Evolutionary conservation across 106 monocot genomes (phyloP), one percentile per base, ranked within the genome.

Genomic region (Posidonia australis): DNA sequence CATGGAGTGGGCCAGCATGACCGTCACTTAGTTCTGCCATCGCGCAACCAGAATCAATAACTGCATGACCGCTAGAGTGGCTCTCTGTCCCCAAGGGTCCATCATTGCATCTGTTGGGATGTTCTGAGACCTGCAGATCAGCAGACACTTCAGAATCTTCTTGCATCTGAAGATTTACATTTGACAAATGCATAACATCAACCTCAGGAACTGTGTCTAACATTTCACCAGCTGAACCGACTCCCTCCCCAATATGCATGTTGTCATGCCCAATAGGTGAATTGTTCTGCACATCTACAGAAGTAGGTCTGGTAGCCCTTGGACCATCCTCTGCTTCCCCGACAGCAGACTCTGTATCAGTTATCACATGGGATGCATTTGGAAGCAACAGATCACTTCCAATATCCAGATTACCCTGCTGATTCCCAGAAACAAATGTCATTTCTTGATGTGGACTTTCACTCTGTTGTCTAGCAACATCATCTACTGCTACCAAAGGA

Each of bases 11-110:
- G 43, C 62, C 67, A 67, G 76, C 81, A 79, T 54, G 79, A 45
- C 52, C 77, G 68, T 83, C 80, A 71, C 77, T 77, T 25, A 62
- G 52, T 59, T 79, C 79, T 44, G 77, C 76, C 44, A 79, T 44
- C 13, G 60, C 54, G 20, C 65, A 74, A 60, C 54, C 74, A 26
- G 76, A 81, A 81, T 69, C 68, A 66, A 84, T 72, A 51, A 77
- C 44, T 0, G 74, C 78, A 68, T 79, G 68, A 65, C 77, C 66
- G 51, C 84, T 73, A 6, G 83, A 83, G 70, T 67, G 67, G 58
- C 58, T 80, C 10, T 69, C 81, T 30, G 70, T 58, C 53, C 44
- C 67, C 31, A 63, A 65, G 45, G 62, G 28, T 46, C 62, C 71
- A 21, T 56, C 68, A 25, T 36, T 54, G 56, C 23, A 32, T 25